Conservation (phyloP, 495 filamentous ascomycete species). For the Talaromyces thailandensis region DNA sequence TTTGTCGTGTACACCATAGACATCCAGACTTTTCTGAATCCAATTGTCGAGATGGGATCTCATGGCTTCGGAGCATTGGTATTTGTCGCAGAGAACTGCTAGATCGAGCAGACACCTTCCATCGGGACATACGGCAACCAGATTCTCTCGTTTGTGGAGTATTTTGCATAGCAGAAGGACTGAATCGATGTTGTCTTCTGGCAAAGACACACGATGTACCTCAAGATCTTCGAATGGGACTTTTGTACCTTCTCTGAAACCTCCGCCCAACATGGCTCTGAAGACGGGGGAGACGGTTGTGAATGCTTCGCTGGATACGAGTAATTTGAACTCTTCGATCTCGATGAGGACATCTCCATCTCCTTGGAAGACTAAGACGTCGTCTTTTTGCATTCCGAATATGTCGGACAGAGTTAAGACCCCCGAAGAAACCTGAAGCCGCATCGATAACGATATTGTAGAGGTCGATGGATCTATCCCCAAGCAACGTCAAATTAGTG, state of each 20-base stretch:
- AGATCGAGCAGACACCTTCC: background rate
- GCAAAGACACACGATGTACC: background rate
- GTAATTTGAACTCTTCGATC: background rate
- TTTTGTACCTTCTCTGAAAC: background rate
- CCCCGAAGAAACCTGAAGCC: no score
- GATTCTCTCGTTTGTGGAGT: background rate
- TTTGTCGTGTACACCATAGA: background rate
- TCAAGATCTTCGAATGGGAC: background rate
- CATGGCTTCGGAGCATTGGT: background rate
- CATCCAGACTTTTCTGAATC: background rate
- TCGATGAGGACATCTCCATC: background rate
- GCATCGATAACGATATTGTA: no score
- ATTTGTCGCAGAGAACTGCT: background rate
- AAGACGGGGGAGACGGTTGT: background rate
- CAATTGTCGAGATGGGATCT: background rate
- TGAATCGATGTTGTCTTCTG: background rate
- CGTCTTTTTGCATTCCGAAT: background rate
- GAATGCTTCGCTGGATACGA: background rate
- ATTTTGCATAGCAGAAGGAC: background rate
- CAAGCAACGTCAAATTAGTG: no score
- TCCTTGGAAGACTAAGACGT: background rate
- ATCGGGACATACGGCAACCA: background rate
- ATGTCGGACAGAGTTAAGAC: no score
- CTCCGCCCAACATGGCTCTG: background rate
- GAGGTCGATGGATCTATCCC: no score